A percentile compares a stretch with the other conserved stretches of the same genome.
phyloP scores from a whole-genome alignment of 306 rosid genomes.

The Cicer pinnatifidum region DNA sequence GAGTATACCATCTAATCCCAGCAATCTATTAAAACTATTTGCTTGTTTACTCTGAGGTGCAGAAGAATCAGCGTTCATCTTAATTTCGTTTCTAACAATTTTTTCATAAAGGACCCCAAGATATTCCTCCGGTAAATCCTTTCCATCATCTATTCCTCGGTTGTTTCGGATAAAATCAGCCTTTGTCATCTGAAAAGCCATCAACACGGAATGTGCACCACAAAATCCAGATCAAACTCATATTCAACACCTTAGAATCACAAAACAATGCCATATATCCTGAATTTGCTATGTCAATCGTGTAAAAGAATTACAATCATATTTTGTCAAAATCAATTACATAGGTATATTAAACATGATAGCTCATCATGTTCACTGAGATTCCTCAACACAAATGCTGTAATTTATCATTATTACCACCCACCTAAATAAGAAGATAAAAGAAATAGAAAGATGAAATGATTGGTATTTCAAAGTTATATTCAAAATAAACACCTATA shows the following conservation, averaged over 20 bases:
- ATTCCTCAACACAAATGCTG: slow-evolving; percentile 35
- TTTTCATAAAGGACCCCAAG: slow-evolving; percentile 88
- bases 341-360: slow-evolving; percentile 31
- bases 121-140: slow-evolving; percentile 93
- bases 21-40: slow-evolving; percentile 84
- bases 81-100: slow-evolving; percentile 91
- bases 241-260: slow-evolving; percentile 39
- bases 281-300: slow-evolving; percentile 26
- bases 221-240: slow-evolving; percentile 38
- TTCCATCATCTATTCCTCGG: slow-evolving; percentile 97
- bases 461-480: slow-evolving; percentile 32
- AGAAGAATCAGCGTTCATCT: slow-evolving; percentile 90
- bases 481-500: slow-evolving; percentile 22
- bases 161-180: slow-evolving; percentile 96
- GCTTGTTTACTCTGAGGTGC: slow-evolving; percentile 94
- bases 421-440: slow-evolving; percentile 7
- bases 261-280: slow-evolving; percentile 34
- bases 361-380: slow-evolving; percentile 1
- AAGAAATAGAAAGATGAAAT: slow-evolving; percentile 32
- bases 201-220: slow-evolving; percentile 49
- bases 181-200: slow-evolving; percentile 84
- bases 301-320: slow-evolving; percentile 31
- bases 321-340: slow-evolving; percentile 28
- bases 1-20: slow-evolving; percentile 95
- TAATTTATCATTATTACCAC: slow-evolving; percentile 27